Conservation (phyloP, 2,329 filamentous ascomycete genomes). For the Lachnellula suecica region DNA sequence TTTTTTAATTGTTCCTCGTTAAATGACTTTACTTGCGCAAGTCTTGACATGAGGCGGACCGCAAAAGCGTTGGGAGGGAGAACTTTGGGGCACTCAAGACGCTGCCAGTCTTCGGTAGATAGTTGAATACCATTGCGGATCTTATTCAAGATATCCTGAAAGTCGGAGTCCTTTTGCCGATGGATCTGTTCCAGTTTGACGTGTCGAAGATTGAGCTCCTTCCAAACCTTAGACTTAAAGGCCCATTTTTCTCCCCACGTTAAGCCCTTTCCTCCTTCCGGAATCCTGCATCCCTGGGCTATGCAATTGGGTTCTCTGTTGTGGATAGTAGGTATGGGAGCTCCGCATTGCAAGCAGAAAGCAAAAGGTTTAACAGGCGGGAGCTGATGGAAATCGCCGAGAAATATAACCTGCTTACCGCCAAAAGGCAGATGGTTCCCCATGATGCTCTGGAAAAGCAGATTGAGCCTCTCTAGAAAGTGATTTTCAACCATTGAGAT, state of each 20-base stretch:
- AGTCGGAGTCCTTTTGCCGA: conserved; percentile 26
- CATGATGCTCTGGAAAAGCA: conserved; percentile 15
- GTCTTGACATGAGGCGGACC: conserved; percentile 24
- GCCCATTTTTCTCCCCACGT: conserved; percentile 26
- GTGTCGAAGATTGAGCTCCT: conserved; percentile 18
- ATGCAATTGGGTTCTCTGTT: neutral
- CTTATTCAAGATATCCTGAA: conserved; percentile 28
- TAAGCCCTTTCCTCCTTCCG: neutral
- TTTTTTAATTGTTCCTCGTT: conserved; percentile 13
- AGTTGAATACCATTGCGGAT: conserved; percentile 22
- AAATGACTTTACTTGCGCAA: conserved; percentile 16
- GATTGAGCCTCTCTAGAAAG: conserved; percentile 23
- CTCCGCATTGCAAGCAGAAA: conserved; percentile 22
- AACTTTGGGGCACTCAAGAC: conserved; percentile 16
- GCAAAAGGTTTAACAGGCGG: conserved; percentile 29
- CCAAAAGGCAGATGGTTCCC: conserved; percentile 18
- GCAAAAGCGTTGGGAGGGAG: conserved; percentile 17
- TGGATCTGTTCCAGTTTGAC: conserved; percentile 29
- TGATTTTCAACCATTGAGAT: conserved; percentile 29
- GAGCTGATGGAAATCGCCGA: conserved; percentile 30
- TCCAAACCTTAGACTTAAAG: conserved; percentile 27
- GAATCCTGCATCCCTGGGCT: neutral
- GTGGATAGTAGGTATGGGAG: neutral
- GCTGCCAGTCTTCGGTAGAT: conserved; percentile 21
- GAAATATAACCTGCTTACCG: conserved; percentile 27